Evolutionary conservation across 192 early-diverging fungal species (phyloP).

Genomic region (Umbelopsis vinacea): DNA sequence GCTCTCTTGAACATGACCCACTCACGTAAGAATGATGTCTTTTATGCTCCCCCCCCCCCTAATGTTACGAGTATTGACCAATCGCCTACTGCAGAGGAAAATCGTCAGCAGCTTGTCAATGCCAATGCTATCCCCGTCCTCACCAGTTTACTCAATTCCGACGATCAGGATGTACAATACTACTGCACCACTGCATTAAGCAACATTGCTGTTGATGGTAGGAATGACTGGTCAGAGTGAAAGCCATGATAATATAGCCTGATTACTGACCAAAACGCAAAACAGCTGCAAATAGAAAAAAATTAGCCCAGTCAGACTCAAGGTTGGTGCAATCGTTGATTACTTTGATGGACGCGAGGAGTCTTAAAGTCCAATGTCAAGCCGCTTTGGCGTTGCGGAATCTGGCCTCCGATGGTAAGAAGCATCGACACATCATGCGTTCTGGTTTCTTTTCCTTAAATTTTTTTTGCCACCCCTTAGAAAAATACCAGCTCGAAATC

Average conservation of each 20-base stretch:
- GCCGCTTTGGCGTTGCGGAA: constrained; percentile 87
- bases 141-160: constrained; percentile 72
- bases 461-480: constrained; percentile 48
- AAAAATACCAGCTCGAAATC: constrained; percentile 86
- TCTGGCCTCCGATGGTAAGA: constrained; percentile 76
- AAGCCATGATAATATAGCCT: background rate
- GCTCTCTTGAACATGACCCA: constrained; percentile 94
- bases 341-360: constrained; percentile 75
- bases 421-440: background rate
- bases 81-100: constrained; percentile 54
- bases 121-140: constrained; percentile 84
- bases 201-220: constrained; percentile 86
- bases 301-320: constrained; percentile 73
- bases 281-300: constrained; percentile 58
- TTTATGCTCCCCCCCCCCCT: background rate
- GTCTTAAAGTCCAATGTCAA: constrained; percentile 86
- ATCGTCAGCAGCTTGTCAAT: constrained; percentile 80
- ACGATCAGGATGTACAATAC: constrained; percentile 87
- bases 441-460: background rate
- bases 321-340: constrained; percentile 77
- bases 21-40: constrained; percentile 47
- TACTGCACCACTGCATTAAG: constrained; percentile 89
- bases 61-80: no score
- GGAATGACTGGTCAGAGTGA: background rate
- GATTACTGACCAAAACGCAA: background rate